A percentile compares a stretch with the other conserved stretches of the same genome.
Evolutionary conservation across 805 yeast species (phyloP).

Genomic region (Yamadazyma sp.): DNA sequence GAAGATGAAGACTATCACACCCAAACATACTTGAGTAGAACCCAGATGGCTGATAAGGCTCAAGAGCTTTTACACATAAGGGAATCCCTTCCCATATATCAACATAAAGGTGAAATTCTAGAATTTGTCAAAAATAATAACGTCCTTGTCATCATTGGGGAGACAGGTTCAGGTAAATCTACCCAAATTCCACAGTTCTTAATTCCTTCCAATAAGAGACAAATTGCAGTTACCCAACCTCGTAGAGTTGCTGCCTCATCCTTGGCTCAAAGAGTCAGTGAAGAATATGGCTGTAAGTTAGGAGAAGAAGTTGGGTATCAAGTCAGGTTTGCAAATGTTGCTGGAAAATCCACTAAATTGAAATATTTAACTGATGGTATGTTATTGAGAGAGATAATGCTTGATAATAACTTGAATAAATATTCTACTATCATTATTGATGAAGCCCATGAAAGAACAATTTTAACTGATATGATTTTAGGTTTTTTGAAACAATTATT

Average conservation of each 20-base stretch:
- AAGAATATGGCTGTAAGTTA: slow-evolving; percentile 72
- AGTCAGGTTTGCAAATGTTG: slow-evolving; percentile 81
- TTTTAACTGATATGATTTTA: slow-evolving; percentile 86
- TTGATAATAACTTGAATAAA: slow-evolving; percentile 57
- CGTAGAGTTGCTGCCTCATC: slow-evolving; percentile 97
- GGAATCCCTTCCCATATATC: slow-evolving; percentile 69
- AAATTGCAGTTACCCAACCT: slow-evolving; percentile 93
- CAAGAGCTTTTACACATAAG: slow-evolving; percentile 37
- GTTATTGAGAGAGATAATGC: slow-evolving; percentile 87
- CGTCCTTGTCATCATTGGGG: slow-evolving; percentile 86
- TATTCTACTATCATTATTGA: slow-evolving; percentile 82
- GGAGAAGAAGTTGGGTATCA: slow-evolving; percentile 90
- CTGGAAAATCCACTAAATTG: slow-evolving; percentile 55
- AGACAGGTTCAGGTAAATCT: slow-evolving; percentile 97
- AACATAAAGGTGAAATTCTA: slow-evolving; percentile 62
- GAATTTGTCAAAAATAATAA: slow-evolving; percentile 51
- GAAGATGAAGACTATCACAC: slow-evolving; percentile 16
- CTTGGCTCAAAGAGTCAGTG: slow-evolving; percentile 87
- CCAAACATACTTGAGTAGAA: slow-evolving; percentile 4
- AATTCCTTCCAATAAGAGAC: slow-evolving; percentile 49
- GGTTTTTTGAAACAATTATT: slow-evolving; percentile 80
- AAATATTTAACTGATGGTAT: slow-evolving; percentile 96
- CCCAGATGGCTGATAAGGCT: slow-evolving; percentile 39
- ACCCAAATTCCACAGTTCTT: slow-evolving; percentile 94
- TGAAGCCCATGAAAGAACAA: slow-evolving; percentile 96